Percentiles rank a stretch among this genome's conserved stretches.
Evolutionary conservation across 768 basidiomycete genomes (phyloP).

Genomic region (Russula sp.): DNA sequence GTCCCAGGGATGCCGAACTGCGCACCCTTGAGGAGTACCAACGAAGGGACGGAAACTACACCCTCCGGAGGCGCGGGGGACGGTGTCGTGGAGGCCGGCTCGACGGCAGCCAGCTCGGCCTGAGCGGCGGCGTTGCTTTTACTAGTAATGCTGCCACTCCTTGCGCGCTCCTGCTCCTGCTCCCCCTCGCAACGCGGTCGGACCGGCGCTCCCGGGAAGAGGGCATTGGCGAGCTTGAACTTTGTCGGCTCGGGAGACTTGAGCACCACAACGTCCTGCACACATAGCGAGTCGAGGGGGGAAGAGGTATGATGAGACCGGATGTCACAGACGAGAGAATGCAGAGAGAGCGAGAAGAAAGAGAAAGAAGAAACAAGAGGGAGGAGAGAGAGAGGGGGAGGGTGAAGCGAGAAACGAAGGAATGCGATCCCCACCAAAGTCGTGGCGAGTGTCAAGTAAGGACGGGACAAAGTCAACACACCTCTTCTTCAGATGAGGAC

Average conservation of each 20-base stretch:
- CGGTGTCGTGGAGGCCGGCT: slow-evolving; percentile 15
- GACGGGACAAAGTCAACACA: slow-evolving; percentile 16
- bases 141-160: background rate
- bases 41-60: background rate
- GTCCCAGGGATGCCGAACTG: slow-evolving; percentile 4
- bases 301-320: slow-evolving; percentile 19
- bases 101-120: slow-evolving; percentile 5
- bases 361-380: background rate
- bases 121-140: background rate
- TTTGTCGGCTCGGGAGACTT: slow-evolving; percentile 18
- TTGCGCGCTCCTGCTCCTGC: background rate
- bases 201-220: slow-evolving; percentile 1
- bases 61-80: slow-evolving; percentile 5
- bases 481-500: slow-evolving; percentile 21
- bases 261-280: slow-evolving; percentile 21
- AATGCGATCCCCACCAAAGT: slow-evolving; percentile 7
- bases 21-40: slow-evolving; percentile 15
- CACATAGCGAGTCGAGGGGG: slow-evolving; percentile 2
- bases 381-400: background rate
- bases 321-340: slow-evolving; percentile 6
- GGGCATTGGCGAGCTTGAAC: slow-evolving; percentile 18
- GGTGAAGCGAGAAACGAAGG: background rate
- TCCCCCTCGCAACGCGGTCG: background rate
- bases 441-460: slow-evolving; percentile 8
- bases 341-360: slow-evolving; percentile 1